phyloP scores from a whole-genome alignment of 2,329 filamentous ascomycete genomes.

The Fusarium denticulatum region DNA sequence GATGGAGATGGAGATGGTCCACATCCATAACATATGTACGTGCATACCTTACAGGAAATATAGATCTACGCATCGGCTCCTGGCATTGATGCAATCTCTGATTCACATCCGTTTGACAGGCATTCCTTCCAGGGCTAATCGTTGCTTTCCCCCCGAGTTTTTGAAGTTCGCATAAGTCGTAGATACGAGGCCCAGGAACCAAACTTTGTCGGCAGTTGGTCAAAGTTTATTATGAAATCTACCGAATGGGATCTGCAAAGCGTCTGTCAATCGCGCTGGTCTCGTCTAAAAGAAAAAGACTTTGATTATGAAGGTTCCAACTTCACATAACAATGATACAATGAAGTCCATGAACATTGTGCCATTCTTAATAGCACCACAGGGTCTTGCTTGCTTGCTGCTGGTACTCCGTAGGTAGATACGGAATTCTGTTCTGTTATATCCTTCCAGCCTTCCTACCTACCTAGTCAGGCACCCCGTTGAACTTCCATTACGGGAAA shows the following conservation, averaged over 20 bases:
- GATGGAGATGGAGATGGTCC: constrained; percentile 3
- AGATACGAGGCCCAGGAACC: neutral
- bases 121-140: neutral
- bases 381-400: neutral
- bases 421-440: neutral
- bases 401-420: neutral
- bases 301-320: neutral
- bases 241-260: neutral
- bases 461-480: constrained; percentile 18
- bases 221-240: neutral
- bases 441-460: neutral
- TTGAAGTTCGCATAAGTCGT: neutral
- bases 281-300: neutral
- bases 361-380: neutral
- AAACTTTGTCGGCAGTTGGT: neutral
- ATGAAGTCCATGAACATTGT: neutral
- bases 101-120: neutral
- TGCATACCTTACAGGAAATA: constrained; percentile 18
- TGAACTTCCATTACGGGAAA: constrained; percentile 12
- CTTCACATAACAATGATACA: neutral
- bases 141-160: neutral
- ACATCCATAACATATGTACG: neutral
- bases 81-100: neutral
- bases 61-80: constrained; percentile 16
- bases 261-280: neutral